Evolutionary conservation across 169 alveolate genomes (phyloP).

Genomic region (Condylostoma magnum): DNA sequence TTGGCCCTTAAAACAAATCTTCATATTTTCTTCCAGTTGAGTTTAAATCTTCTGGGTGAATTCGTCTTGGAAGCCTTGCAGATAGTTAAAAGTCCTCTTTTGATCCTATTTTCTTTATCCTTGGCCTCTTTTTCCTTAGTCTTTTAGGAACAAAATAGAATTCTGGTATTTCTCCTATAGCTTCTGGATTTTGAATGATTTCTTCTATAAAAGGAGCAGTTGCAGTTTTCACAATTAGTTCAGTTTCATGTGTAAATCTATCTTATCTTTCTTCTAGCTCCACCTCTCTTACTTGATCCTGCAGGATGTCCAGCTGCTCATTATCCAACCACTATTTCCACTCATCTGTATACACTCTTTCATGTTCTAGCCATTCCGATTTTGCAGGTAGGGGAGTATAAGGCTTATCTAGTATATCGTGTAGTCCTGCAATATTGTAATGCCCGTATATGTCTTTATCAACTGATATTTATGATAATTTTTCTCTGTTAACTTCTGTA

Average conservation of each 20-base stretch:
- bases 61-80: no score
- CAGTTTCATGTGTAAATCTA: neutral
- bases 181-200: neutral
- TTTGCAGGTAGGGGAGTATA: constrained; percentile 43
- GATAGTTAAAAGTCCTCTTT: no score
- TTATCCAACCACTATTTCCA: constrained; percentile 37
- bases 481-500: constrained; percentile 18
- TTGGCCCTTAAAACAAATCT: no score
- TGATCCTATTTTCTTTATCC: no score
- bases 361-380: constrained; percentile 30
- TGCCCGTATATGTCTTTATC: constrained; percentile 42
- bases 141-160: neutral
- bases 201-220: neutral
- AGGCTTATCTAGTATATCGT: constrained; percentile 33
- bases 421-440: constrained; percentile 45
- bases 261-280: neutral
- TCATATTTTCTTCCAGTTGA: no score
- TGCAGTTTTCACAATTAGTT: neutral
- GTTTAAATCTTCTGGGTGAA: no score
- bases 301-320: neutral
- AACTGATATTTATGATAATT: constrained; percentile 30
- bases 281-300: neutral
- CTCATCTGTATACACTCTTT: constrained; percentile 39
- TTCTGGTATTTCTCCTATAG: neutral
- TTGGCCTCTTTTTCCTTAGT: no score